Base-by-base conservation (phyloP, 129 eudicot genomes). In the Flaveria brownii region DNA sequence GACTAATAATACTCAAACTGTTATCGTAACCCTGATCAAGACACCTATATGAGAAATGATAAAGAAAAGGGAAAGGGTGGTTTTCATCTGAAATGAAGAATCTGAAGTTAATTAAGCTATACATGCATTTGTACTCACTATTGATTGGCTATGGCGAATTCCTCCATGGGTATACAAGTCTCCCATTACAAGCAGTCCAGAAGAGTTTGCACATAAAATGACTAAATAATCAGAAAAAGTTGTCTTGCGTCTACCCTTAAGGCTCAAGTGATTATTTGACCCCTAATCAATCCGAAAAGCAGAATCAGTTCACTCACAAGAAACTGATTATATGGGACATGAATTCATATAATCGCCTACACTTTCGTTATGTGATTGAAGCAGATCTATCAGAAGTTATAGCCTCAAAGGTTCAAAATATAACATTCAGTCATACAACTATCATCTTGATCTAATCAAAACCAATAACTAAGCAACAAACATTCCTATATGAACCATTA, bases 161-260 rank as follows among this genome's bases (percentile, higher is more conserved):
- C 78, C 85, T 56, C 84, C 79, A 71, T 70, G 79, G 74, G 76
- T 65, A 69, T 68, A 80, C 80, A 76, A 68, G 81, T 82, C 89
- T 77, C 82, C 83, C 89, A 77, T 83, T 59, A 66, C 73, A 73
- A 76, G 23, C 68, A 72, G 64, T 59, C 81, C 82, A 82, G 75
- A 72, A 79, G 45, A 76, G 17, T 55, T 41, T 4, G 65, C 69
- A 47, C 23, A 76, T 15, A 3, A 71, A 9, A 70, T 17, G 54
- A 77, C 78, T 73, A 46, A 65, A 55, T 30, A 13, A n/a, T 25
- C 64, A 57, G 17, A 11, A 23, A 60, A 60, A 11, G 65, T 59
- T 23, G 18, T 59, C 2, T 59, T 59, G 39, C 64, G 20, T 28
- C 25, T 17, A 55, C 62, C 62, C 12, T 43, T 43, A 43, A 8